These are phyloP conservation scores for Chrysoporthe austroafricana DNA, from an alignment of 2,329 filamentous ascomycete genomes.

Conservation along the genomic window DNA sequence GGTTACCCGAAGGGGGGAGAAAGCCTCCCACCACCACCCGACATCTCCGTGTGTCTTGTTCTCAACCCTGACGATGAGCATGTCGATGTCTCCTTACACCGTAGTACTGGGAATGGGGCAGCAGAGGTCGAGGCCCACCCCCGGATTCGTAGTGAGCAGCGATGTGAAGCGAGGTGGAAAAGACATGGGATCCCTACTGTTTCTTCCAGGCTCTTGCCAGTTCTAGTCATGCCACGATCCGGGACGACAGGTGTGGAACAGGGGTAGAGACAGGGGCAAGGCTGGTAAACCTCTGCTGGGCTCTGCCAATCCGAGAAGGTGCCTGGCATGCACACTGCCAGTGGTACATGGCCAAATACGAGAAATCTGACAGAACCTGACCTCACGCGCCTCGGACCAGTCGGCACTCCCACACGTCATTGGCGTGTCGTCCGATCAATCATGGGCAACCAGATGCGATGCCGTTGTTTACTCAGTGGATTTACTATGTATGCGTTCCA, in stretches of 20 bases:
- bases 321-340: too few relatives aligned
- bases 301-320: conserved; percentile 3
- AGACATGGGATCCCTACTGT: background rate
- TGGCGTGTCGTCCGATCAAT: background rate
- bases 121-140: background rate
- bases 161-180: background rate
- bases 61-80: too few relatives aligned
- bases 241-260: background rate
- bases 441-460: background rate
- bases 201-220: background rate
- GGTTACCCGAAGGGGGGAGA: too few relatives aligned
- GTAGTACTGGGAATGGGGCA: too few relatives aligned
- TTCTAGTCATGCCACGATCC: background rate
- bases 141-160: conserved; percentile 1
- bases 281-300: background rate
- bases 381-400: background rate
- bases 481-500: background rate
- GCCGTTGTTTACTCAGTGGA: background rate
- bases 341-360: background rate
- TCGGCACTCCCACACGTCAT: background rate
- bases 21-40: too few relatives aligned
- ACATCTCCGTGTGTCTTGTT: too few relatives aligned
- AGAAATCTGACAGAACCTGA: background rate
- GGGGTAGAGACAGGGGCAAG: background rate
- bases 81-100: too few relatives aligned